Conservation (phyloP, 2,329 filamentous ascomycete species). For the Cercospora canescens region DNA sequence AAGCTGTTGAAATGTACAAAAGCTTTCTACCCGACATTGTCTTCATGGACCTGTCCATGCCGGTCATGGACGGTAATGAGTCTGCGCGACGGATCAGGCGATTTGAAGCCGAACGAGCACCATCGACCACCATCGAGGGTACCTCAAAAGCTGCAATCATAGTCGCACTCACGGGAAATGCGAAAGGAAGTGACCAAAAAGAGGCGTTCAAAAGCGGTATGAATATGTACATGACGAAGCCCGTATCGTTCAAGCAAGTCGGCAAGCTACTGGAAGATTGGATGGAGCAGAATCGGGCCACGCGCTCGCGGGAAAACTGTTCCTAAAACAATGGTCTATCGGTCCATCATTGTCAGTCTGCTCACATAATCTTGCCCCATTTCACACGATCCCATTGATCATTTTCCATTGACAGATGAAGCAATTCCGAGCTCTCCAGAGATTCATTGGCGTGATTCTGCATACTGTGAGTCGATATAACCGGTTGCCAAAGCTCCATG, state of each 20-base stretch:
- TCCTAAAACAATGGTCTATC: not conserved
- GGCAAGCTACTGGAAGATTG: slow-evolving; percentile 21
- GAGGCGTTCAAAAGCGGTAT: slow-evolving; percentile 34
- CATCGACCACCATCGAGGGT: not conserved
- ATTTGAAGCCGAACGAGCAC: slow-evolving; percentile 26
- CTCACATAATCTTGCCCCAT: not conserved
- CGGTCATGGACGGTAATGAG: slow-evolving; percentile 37
- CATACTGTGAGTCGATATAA: not conserved
- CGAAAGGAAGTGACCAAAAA: slow-evolving; percentile 27
- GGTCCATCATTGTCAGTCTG: too few relatives aligned
- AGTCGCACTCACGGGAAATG: slow-evolving; percentile 37
- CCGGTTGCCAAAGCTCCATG: too few relatives aligned
- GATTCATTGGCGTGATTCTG: not conserved
- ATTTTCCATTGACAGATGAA: not conserved
- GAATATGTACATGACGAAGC: slow-evolving; percentile 37
- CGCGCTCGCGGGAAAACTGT: not conserved
- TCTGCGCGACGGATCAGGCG: slow-evolving; percentile 33
- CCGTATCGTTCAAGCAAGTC: slow-evolving; percentile 32
- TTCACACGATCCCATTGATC: not conserved
- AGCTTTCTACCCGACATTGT: slow-evolving; percentile 45
- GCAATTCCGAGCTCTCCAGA: not conserved
- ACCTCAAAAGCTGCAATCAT: slow-evolving; percentile 19
- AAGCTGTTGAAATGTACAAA: slow-evolving; percentile 48
- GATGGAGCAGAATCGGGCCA: slow-evolving; percentile 10
- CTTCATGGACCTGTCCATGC: slow-evolving; percentile 49